phyloP scores from a whole-genome alignment of 139 green algal genomes.

The Chlorella sp. region DNA sequence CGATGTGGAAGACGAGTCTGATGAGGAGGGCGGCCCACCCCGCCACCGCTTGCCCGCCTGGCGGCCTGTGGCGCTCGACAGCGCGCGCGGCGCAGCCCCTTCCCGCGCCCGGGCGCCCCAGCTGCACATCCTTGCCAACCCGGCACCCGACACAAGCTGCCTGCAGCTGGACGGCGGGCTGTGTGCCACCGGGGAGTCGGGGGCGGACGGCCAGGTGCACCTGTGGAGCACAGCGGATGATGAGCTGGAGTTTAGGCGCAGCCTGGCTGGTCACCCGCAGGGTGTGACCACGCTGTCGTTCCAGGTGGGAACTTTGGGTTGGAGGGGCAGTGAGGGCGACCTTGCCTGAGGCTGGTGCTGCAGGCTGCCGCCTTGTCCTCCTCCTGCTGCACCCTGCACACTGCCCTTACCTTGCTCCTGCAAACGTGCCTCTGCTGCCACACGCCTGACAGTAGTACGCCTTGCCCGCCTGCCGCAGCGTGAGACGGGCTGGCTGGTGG shows the following conservation, averaged over 20 bases:
- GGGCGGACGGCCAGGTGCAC: background rate
- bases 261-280: background rate
- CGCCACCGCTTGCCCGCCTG: background rate
- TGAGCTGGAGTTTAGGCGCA: background rate
- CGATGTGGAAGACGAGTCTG: background rate
- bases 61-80: background rate
- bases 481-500: conserved; percentile 19
- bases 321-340: too few relatives aligned
- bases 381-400: too few relatives aligned
- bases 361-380: too few relatives aligned
- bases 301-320: too few relatives aligned
- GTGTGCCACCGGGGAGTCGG: background rate
- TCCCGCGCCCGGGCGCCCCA: background rate
- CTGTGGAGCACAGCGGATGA: conserved; percentile 4
- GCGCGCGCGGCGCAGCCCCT: background rate
- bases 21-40: background rate
- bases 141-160: background rate
- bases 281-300: conserved; percentile 24
- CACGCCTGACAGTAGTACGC: too few relatives aligned
- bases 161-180: conserved; percentile 12
- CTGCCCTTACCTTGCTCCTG: too few relatives aligned
- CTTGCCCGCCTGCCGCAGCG: background rate
- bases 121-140: background rate
- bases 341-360: too few relatives aligned
- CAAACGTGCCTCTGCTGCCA: too few relatives aligned